Conservation (phyloP, 2,329 filamentous ascomycete species). For the Monosporascus cannonballus region DNA sequence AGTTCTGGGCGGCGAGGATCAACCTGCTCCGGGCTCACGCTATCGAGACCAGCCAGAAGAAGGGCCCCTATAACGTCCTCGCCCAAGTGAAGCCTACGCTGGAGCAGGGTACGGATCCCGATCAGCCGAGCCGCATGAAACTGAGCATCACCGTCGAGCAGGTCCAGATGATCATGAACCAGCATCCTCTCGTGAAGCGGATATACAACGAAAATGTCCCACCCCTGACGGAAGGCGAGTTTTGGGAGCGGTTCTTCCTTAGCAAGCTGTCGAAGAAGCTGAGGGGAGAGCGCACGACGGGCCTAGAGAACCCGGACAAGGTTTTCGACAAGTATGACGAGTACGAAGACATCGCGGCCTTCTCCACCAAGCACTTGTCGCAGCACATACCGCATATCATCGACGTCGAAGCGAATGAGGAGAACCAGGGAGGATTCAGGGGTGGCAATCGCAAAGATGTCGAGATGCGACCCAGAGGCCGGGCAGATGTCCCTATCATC, state of each 20-base stretch:
- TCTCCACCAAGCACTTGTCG: conserved; percentile 49
- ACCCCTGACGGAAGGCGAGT: conserved; percentile 69
- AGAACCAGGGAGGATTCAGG: conserved; percentile 80
- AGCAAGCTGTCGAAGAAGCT: conserved; percentile 86
- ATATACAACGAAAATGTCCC: conserved; percentile 94
- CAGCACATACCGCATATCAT: conserved; percentile 80
- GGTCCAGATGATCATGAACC: conserved; percentile 85
- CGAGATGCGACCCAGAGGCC: conserved; percentile 72
- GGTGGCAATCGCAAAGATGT: conserved; percentile 80
- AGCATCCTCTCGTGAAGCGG: conserved; percentile 83
- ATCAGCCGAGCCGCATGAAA: conserved; percentile 55
- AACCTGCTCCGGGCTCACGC: conserved; percentile 84
- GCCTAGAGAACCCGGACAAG: conserved; percentile 68
- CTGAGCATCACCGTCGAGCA: conserved; percentile 87
- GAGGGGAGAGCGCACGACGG: conserved; percentile 79
- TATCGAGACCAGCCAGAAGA: conserved; percentile 79
- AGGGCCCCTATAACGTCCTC: conserved; percentile 88
- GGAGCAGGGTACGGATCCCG: conserved; percentile 35
- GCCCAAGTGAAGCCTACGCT: conserved; percentile 80
- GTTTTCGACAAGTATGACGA: conserved; percentile 83
- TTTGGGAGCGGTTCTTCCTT: conserved; percentile 93
- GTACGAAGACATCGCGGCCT: conserved; percentile 54
- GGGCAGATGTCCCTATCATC: conserved; percentile 78
- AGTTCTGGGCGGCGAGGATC: conserved; percentile 90
- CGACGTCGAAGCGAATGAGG: conserved; percentile 88